Evolutionary conservation across 2,329 filamentous ascomycete species (phyloP), one percentile per base, ranked within the genome.

Genomic region (Pseudogymnoascus sp.): DNA sequence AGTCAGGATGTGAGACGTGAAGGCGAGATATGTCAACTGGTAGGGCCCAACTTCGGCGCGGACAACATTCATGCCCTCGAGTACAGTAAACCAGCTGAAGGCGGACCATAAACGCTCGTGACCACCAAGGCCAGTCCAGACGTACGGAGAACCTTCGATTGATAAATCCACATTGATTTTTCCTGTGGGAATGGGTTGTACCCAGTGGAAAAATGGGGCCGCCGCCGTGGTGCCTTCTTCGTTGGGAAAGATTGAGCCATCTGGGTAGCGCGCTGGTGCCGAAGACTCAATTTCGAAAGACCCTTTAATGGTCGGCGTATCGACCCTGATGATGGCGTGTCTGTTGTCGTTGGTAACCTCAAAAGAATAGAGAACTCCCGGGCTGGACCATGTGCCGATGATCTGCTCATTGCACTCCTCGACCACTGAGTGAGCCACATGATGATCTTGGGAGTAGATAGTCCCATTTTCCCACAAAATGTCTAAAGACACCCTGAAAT

Each of bases 401-500:
- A 15, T 38, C 37, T 65, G 0, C 59, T 43, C 0, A 64, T 62
- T 18, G 37, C 69, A 71, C 6, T 62, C 47, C 60, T 68, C 66
- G 11, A 71, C 47, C 3, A 63, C 60, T 1, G 68, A 68, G 20
- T 61, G 37, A 36, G 66, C 61, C 12, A 68, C 60, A 35, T 70
- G 70, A 37, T 71, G 62, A 4, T 70, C 66, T 30, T 65, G 65
- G 20, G 62, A 60, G 39, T 65, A 68, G 28, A 66, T 64, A 6
- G 67, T 63, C 37, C 68, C 60, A 43, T 70, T 60, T 3, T 63
- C 35, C n/a, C 66, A 66, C 1, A 60, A 64, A 37, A 71, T 65
- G 58, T 71, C 68, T 20, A 66, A 47, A 25, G 60, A 68, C 20
- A 69, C 58, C 15, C 70, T 68, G 5, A 71, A 61, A 53, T 71